Evolutionary conservation across 441 rosid species (phyloP), one percentile per base, ranked within the genome.

Genomic region (Adansonia rubrostipa): DNA sequence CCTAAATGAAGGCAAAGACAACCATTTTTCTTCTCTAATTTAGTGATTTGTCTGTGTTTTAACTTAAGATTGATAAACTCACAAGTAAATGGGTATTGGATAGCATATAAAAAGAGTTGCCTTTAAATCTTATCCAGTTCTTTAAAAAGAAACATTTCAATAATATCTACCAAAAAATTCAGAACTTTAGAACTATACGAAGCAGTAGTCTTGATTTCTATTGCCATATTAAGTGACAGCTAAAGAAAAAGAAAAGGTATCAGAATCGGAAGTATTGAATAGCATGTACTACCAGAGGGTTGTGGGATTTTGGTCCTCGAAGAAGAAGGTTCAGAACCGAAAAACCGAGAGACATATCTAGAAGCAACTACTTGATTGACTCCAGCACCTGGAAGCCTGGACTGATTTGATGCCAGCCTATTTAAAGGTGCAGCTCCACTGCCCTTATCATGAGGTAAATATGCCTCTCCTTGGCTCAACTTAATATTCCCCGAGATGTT

Each of bases 381-480:
- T 74, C 93, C 87, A 82, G 90, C 77, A 67, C 90, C 92, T 48
- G 91, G 88, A 82, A 90, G 87, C 82, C 91, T 87, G 68, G 96
- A 90, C 83, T 88, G 95, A 80, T 86, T 90, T 69, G 96, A 84
- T 64, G 93, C 88, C 83, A 96, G 79, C 84, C 92, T 91, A 83
- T 90, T 92, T 28, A 96, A 82, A 78, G 97, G 85, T 71, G 91
- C 84, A 56, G 92, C 87, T 79, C 95, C 94, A 22, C 93, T 90
- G 79, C 98, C 97, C 84, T 87, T 94, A 84, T 96, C 99, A 81
- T 96, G 99, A 24, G 98, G 99, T 58, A 96, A 88, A 90, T 96
- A 96, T 84, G 99, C 99, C 88, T 96, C 98, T 81, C 99, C 98
- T 15, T 89, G 98, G 89, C 98, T 94, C 88, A 96, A 85, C 84